These are phyloP conservation scores for Oryza brachyantha DNA, from an alignment of 176 grass and related monocot species.

Conservation along the genomic window DNA sequence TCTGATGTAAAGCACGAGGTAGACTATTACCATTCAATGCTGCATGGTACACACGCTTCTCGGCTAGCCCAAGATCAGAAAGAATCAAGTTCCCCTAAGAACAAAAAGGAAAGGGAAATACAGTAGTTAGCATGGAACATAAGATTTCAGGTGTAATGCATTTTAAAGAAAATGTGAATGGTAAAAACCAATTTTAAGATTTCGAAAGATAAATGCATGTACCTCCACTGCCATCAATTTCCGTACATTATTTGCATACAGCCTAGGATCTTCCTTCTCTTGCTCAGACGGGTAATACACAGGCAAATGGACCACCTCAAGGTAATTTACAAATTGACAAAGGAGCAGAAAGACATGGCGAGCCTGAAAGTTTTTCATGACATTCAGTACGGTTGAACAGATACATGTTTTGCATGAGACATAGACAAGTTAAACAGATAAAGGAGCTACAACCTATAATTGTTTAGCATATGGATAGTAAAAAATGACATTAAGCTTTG, in stretches of 20 bases:
- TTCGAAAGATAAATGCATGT: not conserved
- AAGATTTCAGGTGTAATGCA: not conserved
- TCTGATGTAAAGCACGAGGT: conserved; percentile 85
- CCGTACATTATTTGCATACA: conserved; percentile 77
- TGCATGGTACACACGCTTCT: conserved; percentile 88
- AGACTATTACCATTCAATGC: conserved; percentile 96
- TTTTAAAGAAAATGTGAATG: not conserved
- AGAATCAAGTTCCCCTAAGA: conserved; percentile 76
- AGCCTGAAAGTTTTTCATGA: conserved; percentile 48
- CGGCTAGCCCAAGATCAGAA: conserved; percentile 82
- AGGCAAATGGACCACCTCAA: conserved; percentile 81
- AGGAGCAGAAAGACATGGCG: conserved; percentile 89
- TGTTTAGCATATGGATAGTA: not conserved
- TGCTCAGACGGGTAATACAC: conserved; percentile 81
- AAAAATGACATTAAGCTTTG: not conserved
- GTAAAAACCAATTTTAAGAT: not conserved
- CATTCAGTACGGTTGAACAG: conserved; percentile 4
- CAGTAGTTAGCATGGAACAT: not conserved
- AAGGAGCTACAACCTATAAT: not conserved
- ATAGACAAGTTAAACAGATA: not conserved
- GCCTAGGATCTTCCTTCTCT: conserved; percentile 87
- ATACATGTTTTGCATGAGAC: not conserved
- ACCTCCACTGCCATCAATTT: conserved; percentile 93
- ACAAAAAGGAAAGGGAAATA: not conserved
- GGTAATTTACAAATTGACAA: conserved; percentile 81